phyloP scores from a whole-genome alignment of 176 grass and related monocot genomes.

The Bonia amplexicaulis region DNA sequence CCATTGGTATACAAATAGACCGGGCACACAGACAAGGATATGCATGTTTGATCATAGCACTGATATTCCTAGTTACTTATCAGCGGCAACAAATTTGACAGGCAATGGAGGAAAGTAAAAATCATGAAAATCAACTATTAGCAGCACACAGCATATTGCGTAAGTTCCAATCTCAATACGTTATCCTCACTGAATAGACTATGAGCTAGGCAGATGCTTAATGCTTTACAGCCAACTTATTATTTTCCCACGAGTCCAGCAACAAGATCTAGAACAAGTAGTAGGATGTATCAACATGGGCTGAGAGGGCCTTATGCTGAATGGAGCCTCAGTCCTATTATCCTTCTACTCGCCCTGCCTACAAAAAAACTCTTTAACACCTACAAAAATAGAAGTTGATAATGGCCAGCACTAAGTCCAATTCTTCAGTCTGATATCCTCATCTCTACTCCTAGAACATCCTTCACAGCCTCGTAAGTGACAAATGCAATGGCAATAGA shows the following conservation, averaged over 20 bases:
- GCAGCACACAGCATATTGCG: constrained; percentile 32
- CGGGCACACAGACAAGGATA: not conserved
- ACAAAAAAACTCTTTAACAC: constrained; percentile 46
- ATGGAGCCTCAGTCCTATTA: constrained; percentile 45
- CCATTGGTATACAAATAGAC: not conserved
- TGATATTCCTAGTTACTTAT: not conserved
- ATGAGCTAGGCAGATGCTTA: constrained; percentile 44
- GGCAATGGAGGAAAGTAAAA: not conserved
- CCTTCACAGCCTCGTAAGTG: constrained; percentile 91
- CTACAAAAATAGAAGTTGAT: constrained; percentile 64
- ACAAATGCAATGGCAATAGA: constrained; percentile 97
- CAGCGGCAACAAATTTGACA: not conserved
- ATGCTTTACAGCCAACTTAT: constrained; percentile 67
- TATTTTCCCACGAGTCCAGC: constrained; percentile 43
- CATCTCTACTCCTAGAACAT: constrained; percentile 97
- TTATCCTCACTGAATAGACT: constrained; percentile 39
- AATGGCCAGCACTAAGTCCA: constrained; percentile 21
- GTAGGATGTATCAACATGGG: constrained; percentile 64
- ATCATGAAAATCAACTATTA: constrained; percentile 31
- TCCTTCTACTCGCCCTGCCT: constrained; percentile 51
- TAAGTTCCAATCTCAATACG: constrained; percentile 51
- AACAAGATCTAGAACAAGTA: constrained; percentile 49
- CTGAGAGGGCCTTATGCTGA: constrained; percentile 59
- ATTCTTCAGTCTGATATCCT: constrained; percentile 88
- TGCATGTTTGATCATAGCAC: not conserved